These are phyloP conservation scores for Beta macrorhiza DNA, from an alignment of 179 eudicot genomes.

Conservation along the genomic window DNA sequence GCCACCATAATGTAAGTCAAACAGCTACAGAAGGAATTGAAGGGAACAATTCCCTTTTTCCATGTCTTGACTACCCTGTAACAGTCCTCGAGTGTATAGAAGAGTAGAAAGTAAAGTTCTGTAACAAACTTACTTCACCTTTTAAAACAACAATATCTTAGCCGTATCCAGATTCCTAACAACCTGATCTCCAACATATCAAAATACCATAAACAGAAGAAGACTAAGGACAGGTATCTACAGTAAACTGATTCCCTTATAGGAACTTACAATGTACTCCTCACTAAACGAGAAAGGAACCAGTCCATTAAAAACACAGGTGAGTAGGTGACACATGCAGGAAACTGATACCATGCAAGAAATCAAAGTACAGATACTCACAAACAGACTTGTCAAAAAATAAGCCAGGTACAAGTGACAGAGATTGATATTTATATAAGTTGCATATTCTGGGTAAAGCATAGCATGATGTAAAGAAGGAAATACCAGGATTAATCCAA, in stretches of 20 bases:
- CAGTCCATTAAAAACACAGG: background rate
- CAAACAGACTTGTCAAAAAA: background rate
- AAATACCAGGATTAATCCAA: constrained; percentile 78
- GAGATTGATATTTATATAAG: background rate
- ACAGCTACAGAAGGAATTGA: too few species aligned
- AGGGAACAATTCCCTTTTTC: too few species aligned
- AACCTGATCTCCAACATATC: background rate
- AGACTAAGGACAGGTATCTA: background rate
- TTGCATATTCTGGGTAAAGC: background rate
- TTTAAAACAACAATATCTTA: background rate
- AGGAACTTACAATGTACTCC: background rate
- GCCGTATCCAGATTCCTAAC: background rate
- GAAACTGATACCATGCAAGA: background rate
- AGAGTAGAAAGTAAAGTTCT: background rate
- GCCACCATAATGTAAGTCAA: too few species aligned
- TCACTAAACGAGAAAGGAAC: background rate
- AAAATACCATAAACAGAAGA: background rate
- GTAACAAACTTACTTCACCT: background rate
- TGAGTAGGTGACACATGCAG: background rate
- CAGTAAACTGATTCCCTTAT: background rate
- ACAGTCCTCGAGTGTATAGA: too few species aligned
- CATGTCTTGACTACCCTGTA: too few species aligned
- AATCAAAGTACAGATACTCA: background rate
- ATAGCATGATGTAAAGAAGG: constrained; percentile 11
- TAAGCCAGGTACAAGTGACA: constrained; percentile 2